Evolutionary conservation across 2,329 filamentous ascomycete genomes (phyloP), one percentile per base, ranked within the genome.

Genomic region (Penicillium vulpinum): DNA sequence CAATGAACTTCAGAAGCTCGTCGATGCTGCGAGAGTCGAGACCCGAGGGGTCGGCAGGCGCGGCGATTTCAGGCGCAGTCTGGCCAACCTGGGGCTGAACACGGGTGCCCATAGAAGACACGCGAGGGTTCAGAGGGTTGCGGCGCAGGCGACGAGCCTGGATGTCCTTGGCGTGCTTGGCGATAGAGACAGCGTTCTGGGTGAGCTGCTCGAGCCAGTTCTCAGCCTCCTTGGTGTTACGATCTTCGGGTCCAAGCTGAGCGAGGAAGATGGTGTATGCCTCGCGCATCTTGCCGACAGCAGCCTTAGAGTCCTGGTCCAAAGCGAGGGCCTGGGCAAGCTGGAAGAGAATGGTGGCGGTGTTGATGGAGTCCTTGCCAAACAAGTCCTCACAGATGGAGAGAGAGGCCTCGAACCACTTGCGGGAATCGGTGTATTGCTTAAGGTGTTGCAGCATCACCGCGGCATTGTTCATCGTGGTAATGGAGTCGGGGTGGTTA

Each of bases 371-470:
- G 66, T 91, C 85, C 74, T 90, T 88, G 70, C 94, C 94, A 63
- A 93, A 96, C 5, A 97, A 87, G 44, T 88, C 85, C 77, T 97
- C 92, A 74, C 92, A 97, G 60, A 97, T 88, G 41, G 85, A 83
- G 50, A 97, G 85, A 10, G 92, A 95, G 62, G 91, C 89, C 76
- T 97, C 94, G 71, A 99, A 99, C 94, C 94, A 99, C 61, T 93
- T 83, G 50, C 94, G 88, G 44, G 93, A 97, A 77, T 96, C 91
- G 67, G 93, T 88, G 79, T 96, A 99, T 59, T 90, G 88, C 81
- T 97, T 96, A 67, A 97, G 84, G 54, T 92, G 88, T 77, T 99
- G 94, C 57, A 99, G 86, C 94, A 99, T 99, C 58, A 99, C 94
- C 8, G 94, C 94, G 21, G 91, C 93, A 70, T 99, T 99, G 84